Conservation (phyloP, 805 yeast genomes). For the Ogataea henricii region DNA sequence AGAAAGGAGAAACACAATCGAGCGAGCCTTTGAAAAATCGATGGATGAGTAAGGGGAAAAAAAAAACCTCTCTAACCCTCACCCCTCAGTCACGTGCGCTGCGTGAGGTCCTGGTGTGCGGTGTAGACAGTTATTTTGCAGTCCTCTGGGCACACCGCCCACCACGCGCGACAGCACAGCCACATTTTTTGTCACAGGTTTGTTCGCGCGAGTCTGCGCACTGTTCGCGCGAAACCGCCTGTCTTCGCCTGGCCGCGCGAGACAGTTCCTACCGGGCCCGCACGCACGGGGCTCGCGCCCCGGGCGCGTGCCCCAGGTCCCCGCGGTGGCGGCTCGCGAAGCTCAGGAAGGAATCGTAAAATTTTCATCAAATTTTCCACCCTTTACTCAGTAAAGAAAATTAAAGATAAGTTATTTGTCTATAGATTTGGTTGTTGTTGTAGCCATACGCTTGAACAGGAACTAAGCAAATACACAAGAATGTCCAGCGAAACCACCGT, state of each 20-base stretch:
- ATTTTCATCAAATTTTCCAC: constrained; percentile 9
- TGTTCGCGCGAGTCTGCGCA: constrained; percentile 1
- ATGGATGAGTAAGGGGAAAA: neutral
- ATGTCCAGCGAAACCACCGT: constrained; percentile 61
- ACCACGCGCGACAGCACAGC: constrained; percentile 1
- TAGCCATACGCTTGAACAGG: constrained; percentile 7
- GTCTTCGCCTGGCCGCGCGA: too few species aligned
- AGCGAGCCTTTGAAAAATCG: neutral
- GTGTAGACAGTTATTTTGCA: too few species aligned
- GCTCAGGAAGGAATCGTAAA: neutral
- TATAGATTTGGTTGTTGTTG: constrained; percentile 3
- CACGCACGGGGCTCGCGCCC: too few species aligned
- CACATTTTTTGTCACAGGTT: neutral
- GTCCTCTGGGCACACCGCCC: neutral
- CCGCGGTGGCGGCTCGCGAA: constrained; percentile 3
- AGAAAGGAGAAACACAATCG: too few species aligned
- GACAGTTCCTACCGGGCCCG: too few species aligned
- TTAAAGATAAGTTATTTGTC: constrained; percentile 9
- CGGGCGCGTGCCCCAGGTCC: neutral
- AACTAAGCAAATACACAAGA: constrained; percentile 9
- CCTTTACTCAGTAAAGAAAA: constrained; percentile 2
- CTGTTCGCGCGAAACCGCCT: too few species aligned
- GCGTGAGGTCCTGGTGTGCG: too few species aligned
- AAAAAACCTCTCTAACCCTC: neutral
- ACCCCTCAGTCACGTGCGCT: too few species aligned